Evolutionary conservation across 495 filamentous ascomycete genomes (phyloP).

Genomic region (Pseudoneurospora amorphoporcata): DNA sequence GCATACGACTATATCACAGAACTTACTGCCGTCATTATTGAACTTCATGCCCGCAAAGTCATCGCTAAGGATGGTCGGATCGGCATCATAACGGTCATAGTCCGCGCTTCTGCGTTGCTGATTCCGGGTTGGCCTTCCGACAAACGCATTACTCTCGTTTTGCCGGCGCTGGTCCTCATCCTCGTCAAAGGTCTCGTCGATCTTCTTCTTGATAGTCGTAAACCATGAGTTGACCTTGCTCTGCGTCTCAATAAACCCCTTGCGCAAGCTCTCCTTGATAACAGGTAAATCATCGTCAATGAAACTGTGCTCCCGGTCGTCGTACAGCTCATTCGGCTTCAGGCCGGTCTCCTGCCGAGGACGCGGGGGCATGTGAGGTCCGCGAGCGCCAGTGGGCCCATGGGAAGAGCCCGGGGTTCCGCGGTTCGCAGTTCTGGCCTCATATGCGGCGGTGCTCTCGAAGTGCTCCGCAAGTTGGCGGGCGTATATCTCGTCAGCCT

Average conservation of each 20-base stretch:
- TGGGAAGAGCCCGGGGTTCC: constrained; percentile 5
- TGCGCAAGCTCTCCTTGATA: constrained; percentile 85
- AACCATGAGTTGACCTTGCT: constrained; percentile 89
- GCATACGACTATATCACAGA: background rate
- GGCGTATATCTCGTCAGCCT: constrained; percentile 87
- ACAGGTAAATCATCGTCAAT: constrained; percentile 93
- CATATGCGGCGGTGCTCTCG: constrained; percentile 48
- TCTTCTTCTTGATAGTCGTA: constrained; percentile 74
- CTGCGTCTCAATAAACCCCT: constrained; percentile 93
- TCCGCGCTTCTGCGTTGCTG: constrained; percentile 62
- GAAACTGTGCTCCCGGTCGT: constrained; percentile 62
- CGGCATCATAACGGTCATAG: constrained; percentile 88
- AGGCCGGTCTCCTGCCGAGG: constrained; percentile 36
- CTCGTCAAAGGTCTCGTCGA: constrained; percentile 71
- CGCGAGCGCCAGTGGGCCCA: constrained; percentile 12
- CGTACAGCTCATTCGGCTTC: constrained; percentile 43
- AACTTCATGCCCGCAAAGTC: constrained; percentile 87
- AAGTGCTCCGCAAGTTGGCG: constrained; percentile 90
- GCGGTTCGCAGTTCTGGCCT: constrained; percentile 37
- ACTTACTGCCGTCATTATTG: constrained; percentile 62
- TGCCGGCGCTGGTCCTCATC: constrained; percentile 36
- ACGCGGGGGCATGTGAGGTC: constrained; percentile 16
- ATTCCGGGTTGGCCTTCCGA: constrained; percentile 27
- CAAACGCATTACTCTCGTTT: constrained; percentile 23
- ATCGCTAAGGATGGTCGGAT: constrained; percentile 79